Conservation (phyloP, 2,329 filamentous ascomycete species). For the Dothistroma septosporum region DNA sequence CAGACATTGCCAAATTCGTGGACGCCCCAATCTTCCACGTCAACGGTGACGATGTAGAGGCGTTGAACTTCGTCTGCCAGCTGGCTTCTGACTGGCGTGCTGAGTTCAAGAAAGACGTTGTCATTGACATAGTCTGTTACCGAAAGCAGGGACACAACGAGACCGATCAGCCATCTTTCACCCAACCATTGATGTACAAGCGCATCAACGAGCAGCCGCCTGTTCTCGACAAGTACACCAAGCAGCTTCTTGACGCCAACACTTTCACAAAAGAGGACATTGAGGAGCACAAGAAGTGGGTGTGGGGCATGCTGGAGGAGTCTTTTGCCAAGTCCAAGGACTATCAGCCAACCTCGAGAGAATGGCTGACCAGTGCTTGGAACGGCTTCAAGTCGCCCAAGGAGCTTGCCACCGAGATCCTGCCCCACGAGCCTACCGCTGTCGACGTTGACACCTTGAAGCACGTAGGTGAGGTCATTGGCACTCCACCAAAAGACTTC, state of each 20-base stretch:
- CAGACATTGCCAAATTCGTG: constrained; percentile 97
- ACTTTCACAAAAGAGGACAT: constrained; percentile 97
- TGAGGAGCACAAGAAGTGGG: constrained; percentile 99
- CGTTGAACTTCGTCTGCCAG: constrained; percentile 97
- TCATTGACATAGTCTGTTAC: constrained; percentile 98
- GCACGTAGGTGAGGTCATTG: constrained; percentile 78
- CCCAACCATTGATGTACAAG: constrained; percentile 99
- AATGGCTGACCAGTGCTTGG: constrained; percentile 98
- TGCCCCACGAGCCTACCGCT: constrained; percentile 85
- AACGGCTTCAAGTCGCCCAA: constrained; percentile 99
- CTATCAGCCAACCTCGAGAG: constrained; percentile 91
- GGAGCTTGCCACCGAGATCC: constrained; percentile 88
- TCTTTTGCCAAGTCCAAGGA: constrained; percentile 97
- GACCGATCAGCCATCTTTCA: constrained; percentile 98
- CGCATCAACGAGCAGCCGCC: constrained; percentile 79
- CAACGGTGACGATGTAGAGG: constrained; percentile 97
- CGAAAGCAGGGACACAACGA: constrained; percentile 99
- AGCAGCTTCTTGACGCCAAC: constrained; percentile 85
- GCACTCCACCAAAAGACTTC: constrained; percentile 77
- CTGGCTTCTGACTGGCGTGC: constrained; percentile 96
- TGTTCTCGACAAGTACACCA: constrained; percentile 84
- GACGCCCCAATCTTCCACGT: constrained; percentile 99
- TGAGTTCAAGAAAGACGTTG: constrained; percentile 96
- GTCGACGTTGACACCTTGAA: constrained; percentile 69
- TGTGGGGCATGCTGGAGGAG: constrained; percentile 98